phyloP scores from a whole-genome alignment of 345 rosid genomes.

The Euphorbia peplus region DNA sequence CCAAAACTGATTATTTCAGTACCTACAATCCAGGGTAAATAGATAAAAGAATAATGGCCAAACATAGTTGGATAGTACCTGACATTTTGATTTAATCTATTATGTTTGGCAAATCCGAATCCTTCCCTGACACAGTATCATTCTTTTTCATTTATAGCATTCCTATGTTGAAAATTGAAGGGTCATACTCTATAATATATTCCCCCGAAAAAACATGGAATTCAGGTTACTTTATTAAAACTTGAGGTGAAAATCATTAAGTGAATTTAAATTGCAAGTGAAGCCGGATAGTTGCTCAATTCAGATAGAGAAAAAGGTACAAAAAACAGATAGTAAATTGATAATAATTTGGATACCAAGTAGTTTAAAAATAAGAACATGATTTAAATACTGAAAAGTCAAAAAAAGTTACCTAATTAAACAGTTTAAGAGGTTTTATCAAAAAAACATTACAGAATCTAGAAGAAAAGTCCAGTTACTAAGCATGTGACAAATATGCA shows the following conservation, averaged over 20 bases:
- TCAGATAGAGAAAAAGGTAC: not conserved
- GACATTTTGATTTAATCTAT: not conserved
- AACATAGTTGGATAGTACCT: not conserved
- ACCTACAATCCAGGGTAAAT: not conserved
- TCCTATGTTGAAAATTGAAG: not conserved
- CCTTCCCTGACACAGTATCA: not conserved
- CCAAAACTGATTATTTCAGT: not conserved
- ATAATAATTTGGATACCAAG: not conserved
- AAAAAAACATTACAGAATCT: not conserved
- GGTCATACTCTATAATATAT: not conserved
- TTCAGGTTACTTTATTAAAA: not conserved
- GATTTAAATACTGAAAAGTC: not conserved
- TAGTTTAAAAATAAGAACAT: not conserved
- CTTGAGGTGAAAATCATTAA: not conserved
- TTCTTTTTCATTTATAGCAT: not conserved
- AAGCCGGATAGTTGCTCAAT: not conserved
- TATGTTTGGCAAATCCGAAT: not conserved
- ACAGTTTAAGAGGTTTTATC: not conserved
- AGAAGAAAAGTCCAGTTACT: not conserved
- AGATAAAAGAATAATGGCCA: not conserved
- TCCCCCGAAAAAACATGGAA: not conserved
- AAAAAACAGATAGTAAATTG: not conserved
- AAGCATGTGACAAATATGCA: not conserved
- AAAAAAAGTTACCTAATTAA: not conserved
- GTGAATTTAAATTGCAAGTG: not conserved